Evolutionary conservation across 78 protist genomes (phyloP), one percentile per base, ranked within the genome.

Genomic region (Tieghemostelium lacteum): DNA sequence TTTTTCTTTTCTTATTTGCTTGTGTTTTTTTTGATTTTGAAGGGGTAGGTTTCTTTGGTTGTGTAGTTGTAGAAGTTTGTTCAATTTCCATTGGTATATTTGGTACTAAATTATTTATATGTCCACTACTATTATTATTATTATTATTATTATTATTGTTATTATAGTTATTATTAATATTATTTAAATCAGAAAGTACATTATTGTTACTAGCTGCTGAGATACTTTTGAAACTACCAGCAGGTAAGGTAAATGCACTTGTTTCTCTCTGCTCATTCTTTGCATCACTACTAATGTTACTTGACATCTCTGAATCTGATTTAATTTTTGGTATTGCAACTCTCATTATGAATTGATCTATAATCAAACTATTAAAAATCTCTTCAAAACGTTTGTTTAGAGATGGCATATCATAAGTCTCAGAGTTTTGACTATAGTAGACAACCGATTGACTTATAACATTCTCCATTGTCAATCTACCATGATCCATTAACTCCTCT

Each of bases 271-370:
- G 58, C 6, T 49, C 36, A 3, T 33, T 58, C 49, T 83, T 60
- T 7, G 29, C 42, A 0, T 83, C 80, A 42, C 69, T 71, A 10
- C 26, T 24, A 3, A 71, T 8, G 1, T 60, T 39, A 50, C 16
- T 31, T 10, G 63, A 31, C 3, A n/a, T 24, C 2, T 71, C 77
- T 50, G 26, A 34, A 28, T 39, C 66, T 5, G 42, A 42, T 16
- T 34, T 57, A 14, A 74, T 73, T 3, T 63, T 26, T 26, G 91
- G 91, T 19, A 62, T 45, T 22, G 91, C 78, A 40, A 65, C 91
- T 33, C 75, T 83, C 91, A 83, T 83, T 36, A 83, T 83, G 39
- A 83, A 83, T 39, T 83, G 91, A 14, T 83, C 91, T 26, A 83
- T 33, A 42, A 83, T 73, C 33, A 83, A 50, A 12, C 54, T 61